Conservation (phyloP, 345 rosid species). For the Aethionema arabicum region DNA sequence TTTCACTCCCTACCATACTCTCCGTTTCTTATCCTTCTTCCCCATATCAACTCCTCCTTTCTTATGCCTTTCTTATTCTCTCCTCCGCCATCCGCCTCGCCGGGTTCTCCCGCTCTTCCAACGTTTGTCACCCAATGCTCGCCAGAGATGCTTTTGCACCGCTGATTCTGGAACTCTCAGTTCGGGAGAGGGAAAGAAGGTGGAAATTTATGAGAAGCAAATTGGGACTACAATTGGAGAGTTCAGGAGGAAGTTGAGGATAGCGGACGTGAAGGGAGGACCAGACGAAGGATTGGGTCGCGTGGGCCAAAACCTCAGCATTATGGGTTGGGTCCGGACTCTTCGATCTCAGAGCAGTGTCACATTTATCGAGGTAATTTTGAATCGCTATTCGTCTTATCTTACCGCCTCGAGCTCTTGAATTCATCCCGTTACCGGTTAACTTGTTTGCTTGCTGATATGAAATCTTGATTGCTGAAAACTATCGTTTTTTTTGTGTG, state of each 20-base stretch:
- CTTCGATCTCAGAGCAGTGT: constrained; percentile 85
- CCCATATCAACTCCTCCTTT: not conserved
- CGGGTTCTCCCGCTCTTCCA: constrained; percentile 18
- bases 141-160: constrained; percentile 34
- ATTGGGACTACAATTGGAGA: constrained; percentile 45
- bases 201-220: constrained; percentile 10
- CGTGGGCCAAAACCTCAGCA: constrained; percentile 59
- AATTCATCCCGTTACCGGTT: too few species aligned
- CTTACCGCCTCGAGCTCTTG: too few species aligned
- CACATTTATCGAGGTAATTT: constrained; percentile 74
- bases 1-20: constrained; percentile 26
- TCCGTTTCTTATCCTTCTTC: constrained; percentile 35
- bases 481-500: not conserved
- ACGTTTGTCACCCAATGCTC: constrained; percentile 25
- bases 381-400: too few species aligned
- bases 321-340: constrained; percentile 92
- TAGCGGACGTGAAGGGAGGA: constrained; percentile 79
- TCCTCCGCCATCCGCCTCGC: constrained; percentile 19
- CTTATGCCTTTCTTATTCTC: not conserved
- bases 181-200: constrained; percentile 24
- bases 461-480: too few species aligned
- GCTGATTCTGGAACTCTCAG: constrained; percentile 28
- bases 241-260: constrained; percentile 68
- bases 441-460: not conserved
- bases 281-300: constrained; percentile 58